phyloP scores from a whole-genome alignment of 2,329 filamentous ascomycete species.

The Fusarium sp. region DNA sequence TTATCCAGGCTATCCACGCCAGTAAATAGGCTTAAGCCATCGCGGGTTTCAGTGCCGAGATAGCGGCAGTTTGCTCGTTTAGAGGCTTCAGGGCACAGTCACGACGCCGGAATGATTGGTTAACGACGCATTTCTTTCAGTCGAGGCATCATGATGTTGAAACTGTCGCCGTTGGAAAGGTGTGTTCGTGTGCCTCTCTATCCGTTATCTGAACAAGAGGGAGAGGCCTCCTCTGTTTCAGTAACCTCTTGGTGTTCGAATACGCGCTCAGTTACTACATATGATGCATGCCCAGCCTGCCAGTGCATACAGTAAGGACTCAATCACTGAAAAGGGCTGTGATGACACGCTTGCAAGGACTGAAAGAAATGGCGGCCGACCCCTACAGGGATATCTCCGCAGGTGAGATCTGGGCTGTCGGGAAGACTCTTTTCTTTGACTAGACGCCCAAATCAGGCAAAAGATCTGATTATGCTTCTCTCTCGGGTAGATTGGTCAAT shows the following conservation, averaged over 20 bases:
- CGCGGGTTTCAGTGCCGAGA: slow-evolving; percentile 4
- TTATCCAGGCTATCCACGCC: not conserved
- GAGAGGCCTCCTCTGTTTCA: slow-evolving; percentile 8
- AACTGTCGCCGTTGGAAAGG: slow-evolving; percentile 10
- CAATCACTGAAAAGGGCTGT: not conserved
- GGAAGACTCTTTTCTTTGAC: slow-evolving; percentile 1
- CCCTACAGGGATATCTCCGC: slow-evolving; percentile 15
- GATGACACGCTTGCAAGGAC: slow-evolving; percentile 9
- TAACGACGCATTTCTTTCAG: not conserved
- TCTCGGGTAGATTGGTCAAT: slow-evolving; percentile 14
- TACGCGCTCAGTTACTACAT: slow-evolving; percentile 4
- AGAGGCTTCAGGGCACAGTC: not conserved
- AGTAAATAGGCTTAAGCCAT: not conserved
- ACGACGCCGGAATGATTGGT: slow-evolving; percentile 10
- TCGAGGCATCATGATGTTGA: slow-evolving; percentile 20
- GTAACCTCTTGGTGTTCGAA: not conserved
- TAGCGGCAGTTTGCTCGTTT: not conserved
- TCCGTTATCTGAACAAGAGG: not conserved
- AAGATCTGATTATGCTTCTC: slow-evolving; percentile 9
- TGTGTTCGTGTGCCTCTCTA: not conserved
- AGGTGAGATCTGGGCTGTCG: slow-evolving; percentile 15
- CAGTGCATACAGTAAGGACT: not conserved
- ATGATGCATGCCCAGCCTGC: not conserved
- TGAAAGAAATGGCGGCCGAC: slow-evolving; percentile 38
- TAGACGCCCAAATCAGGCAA: slow-evolving; percentile 3